Base-by-base conservation (phyloP, 2,329 filamentous ascomycete genomes). In the Blastomyces percursus region DNA sequence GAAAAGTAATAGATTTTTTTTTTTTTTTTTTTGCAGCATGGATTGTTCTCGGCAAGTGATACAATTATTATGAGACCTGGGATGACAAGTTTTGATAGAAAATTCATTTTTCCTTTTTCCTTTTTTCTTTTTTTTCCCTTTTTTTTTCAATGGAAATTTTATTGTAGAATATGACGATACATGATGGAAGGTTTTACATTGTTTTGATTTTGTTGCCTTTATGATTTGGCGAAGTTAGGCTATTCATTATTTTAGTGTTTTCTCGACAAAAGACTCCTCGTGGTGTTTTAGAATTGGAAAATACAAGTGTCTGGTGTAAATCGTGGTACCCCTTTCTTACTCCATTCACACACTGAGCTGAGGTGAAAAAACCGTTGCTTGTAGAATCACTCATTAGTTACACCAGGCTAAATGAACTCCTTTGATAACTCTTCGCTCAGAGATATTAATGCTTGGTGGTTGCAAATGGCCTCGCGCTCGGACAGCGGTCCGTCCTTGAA, bases 1-100 rank as follows among this genome's bases (percentile, higher is more conserved):
- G 71, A 65, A 52, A 27, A 51, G 21, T 30, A 6, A 3, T 2
- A 24, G 5, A 24, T 12, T 2, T 50, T 24, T 44, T 44, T 30
- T 30, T 30, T 30, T 30, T 2, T 30, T 30, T 2, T 30, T 30
- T 30, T 30, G 7, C 40, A 6, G 24, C 24, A 30, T 51, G 48
- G 21, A 27, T 14, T 21, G 30, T 32, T 56, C 14, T 30, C 16
- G 14, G 30, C 27, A 3, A 11, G 32, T 27, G 35, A n/a, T 58
- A 24, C 35, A 11, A 30, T 19, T 27, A 14, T 58, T 58, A 44
- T 16, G 55, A 42, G 9, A 24, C 9, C 19, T n/a, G 35, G 35
- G 30, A 32, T 1, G 1, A 24, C 11, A 19, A 24, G 14, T 38
- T 1, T 57, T 42, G 40, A n/a, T 19, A 32, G 40, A 44, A 44